phyloP scores from a whole-genome alignment of 2,329 filamentous ascomycete genomes.

The Ceratocystis eucalypticola region DNA sequence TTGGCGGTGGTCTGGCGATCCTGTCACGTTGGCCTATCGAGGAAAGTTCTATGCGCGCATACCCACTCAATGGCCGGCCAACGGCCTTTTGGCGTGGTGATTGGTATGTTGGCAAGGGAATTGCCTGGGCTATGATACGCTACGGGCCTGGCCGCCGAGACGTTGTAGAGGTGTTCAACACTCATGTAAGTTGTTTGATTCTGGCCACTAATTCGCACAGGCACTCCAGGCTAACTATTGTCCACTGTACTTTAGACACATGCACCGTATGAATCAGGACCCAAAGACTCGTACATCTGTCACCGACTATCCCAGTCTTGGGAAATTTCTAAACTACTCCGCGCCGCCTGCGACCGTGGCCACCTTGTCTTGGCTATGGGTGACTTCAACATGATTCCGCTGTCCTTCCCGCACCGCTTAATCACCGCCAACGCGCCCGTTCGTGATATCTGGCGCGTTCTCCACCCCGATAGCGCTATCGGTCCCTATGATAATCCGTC shows the following conservation, averaged over 20 bases:
- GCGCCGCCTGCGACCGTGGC: slow-evolving; percentile 63
- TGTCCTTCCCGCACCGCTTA: slow-evolving; percentile 69
- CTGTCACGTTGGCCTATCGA: slow-evolving; percentile 86
- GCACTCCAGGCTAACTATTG: too few species aligned
- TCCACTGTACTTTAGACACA: slow-evolving; percentile 39
- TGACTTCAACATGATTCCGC: slow-evolving; percentile 94
- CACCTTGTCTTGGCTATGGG: slow-evolving; percentile 76
- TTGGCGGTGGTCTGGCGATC: slow-evolving; percentile 79
- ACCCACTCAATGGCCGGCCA: slow-evolving; percentile 84
- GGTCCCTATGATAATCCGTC: slow-evolving; percentile 55
- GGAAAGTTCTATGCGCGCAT: slow-evolving; percentile 72
- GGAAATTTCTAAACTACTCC: slow-evolving; percentile 84
- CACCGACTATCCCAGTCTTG: slow-evolving; percentile 88
- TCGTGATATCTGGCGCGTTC: slow-evolving; percentile 67
- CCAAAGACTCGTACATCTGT: slow-evolving; percentile 72
- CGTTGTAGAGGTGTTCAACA: slow-evolving; percentile 80
- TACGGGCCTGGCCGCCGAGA: slow-evolving; percentile 52
- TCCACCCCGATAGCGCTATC: slow-evolving; percentile 73
- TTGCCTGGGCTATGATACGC: slow-evolving; percentile 69
- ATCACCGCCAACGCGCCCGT: slow-evolving; percentile 67
- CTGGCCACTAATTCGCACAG: not conserved
- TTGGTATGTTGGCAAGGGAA: slow-evolving; percentile 92
- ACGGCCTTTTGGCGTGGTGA: slow-evolving; percentile 90
- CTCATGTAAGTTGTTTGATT: slow-evolving; percentile 46
- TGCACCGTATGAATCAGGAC: slow-evolving; percentile 70